Conservation (phyloP, 2,329 filamentous ascomycete species). For the Septoria petroselini region DNA sequence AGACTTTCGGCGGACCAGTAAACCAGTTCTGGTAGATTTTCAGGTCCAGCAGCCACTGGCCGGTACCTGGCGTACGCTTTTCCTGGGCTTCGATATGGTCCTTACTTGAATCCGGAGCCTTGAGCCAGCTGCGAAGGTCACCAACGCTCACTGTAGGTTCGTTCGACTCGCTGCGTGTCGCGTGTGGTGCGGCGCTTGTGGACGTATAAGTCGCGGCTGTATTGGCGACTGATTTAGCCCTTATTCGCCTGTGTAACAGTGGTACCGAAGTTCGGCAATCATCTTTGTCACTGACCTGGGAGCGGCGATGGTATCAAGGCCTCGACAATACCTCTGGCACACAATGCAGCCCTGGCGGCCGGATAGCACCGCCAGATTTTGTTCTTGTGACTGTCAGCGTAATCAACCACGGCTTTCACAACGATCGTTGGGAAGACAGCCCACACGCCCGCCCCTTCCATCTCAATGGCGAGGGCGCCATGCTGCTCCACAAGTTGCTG, state of each 20-base stretch:
- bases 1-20: neutral
- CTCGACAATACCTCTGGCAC: neutral
- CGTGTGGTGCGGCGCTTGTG: too few relatives aligned
- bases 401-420: constrained; percentile 28
- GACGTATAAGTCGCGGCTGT: too few relatives aligned
- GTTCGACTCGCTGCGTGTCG: too few relatives aligned
- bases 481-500: too few relatives aligned
- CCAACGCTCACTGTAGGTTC: too few relatives aligned
- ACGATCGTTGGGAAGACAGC: constrained; percentile 13
- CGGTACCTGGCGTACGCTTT: constrained; percentile 23
- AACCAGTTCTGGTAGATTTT: constrained; percentile 23
- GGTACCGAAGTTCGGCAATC: too few relatives aligned
- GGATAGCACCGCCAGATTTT: constrained; percentile 26
- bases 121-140: too few relatives aligned
- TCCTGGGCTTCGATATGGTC: constrained; percentile 24
- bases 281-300: too few relatives aligned
- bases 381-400: constrained; percentile 30
- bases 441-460: too few relatives aligned
- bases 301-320: neutral
- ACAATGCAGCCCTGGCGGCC: neutral
- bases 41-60: constrained; percentile 25
- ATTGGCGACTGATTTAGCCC: too few relatives aligned
- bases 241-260: too few relatives aligned
- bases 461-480: too few relatives aligned
- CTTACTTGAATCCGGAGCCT: constrained; percentile 22